Evolutionary conservation across 352 stramenopile genomes (phyloP).

Genomic region (Phytophthora hibernalis): DNA sequence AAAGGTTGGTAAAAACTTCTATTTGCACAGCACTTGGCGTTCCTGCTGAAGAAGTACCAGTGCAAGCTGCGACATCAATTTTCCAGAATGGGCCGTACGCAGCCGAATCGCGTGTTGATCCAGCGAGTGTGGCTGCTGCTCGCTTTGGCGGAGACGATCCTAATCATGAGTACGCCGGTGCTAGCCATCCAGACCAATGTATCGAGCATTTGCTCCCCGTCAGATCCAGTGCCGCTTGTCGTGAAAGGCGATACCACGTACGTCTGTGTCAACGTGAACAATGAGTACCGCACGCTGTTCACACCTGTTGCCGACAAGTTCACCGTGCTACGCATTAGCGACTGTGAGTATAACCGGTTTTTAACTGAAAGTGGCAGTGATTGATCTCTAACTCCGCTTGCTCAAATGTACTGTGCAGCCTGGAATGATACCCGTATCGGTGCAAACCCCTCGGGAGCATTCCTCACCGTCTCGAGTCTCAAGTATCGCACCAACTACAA

Average conservation of each 20-base stretch:
- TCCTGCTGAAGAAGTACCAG: neutral
- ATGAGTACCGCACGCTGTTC: conserved; percentile 78
- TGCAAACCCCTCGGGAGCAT: conserved; percentile 52
- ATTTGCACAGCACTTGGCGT: neutral
- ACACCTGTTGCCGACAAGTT: conserved; percentile 79
- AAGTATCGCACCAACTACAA: conserved; percentile 78
- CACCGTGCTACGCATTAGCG: conserved; percentile 73
- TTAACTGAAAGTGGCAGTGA: neutral
- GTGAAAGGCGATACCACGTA: conserved; percentile 71
- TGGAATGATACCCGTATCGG: conserved; percentile 77
- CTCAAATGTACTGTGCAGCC: conserved; percentile 36
- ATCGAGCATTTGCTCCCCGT: conserved; percentile 70
- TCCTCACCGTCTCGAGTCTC: conserved; percentile 74
- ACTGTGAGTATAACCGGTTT: conserved; percentile 55
- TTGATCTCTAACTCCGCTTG: conserved; percentile 6
- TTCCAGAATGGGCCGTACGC: neutral
- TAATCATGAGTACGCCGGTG: conserved; percentile 5
- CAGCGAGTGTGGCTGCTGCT: conserved; percentile 15
- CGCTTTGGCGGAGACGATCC: conserved; percentile 9
- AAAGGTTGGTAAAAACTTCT: conserved; percentile 29
- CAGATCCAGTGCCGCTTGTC: conserved; percentile 50
- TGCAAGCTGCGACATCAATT: conserved; percentile 3
- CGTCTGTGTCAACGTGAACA: conserved; percentile 84
- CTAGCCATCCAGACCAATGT: conserved; percentile 57
- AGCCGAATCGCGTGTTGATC: neutral